Evolutionary conservation across 345 rosid genomes (phyloP).

Genomic region (Gossypium australe): DNA sequence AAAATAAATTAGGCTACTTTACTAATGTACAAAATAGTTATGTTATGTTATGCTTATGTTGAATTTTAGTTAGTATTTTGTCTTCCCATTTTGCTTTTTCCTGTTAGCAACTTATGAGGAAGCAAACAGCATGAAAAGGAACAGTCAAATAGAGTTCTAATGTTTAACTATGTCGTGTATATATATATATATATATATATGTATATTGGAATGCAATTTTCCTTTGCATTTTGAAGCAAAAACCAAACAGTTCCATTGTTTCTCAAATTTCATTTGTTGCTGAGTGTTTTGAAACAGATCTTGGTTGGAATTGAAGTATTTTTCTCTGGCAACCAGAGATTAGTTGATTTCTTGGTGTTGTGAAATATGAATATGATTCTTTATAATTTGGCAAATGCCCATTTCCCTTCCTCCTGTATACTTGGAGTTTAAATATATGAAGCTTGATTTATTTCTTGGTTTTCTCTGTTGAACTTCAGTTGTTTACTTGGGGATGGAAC

Average conservation of each 20-base stretch:
- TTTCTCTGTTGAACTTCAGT: constrained; percentile 30
- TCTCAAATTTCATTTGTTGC: constrained; percentile 1
- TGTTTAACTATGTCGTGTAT: neutral
- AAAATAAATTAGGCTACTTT: neutral
- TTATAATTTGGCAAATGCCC: neutral
- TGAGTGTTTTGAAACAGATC: neutral
- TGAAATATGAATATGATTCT: neutral
- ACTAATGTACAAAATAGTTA: neutral
- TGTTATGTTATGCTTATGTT: neutral
- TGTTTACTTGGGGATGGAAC: constrained; percentile 99
- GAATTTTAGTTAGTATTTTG: neutral
- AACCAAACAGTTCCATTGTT: neutral
- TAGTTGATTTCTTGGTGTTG: constrained; percentile 1
- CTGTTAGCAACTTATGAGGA: neutral
- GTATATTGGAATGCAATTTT: too few relatives aligned
- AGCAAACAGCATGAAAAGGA: neutral
- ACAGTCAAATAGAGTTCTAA: neutral
- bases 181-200: too few relatives aligned
- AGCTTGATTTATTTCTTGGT: constrained; percentile 4
- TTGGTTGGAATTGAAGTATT: neutral
- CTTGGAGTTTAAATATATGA: neutral
- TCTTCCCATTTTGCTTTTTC: neutral
- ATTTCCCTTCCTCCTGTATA: neutral
- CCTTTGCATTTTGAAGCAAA: neutral
- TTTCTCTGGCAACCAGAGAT: neutral